A percentile compares a stretch with the other conserved stretches of the same genome.
Conservation (phyloP, 1,284 basidiomycete species). For the Testicularia cyperi region DNA sequence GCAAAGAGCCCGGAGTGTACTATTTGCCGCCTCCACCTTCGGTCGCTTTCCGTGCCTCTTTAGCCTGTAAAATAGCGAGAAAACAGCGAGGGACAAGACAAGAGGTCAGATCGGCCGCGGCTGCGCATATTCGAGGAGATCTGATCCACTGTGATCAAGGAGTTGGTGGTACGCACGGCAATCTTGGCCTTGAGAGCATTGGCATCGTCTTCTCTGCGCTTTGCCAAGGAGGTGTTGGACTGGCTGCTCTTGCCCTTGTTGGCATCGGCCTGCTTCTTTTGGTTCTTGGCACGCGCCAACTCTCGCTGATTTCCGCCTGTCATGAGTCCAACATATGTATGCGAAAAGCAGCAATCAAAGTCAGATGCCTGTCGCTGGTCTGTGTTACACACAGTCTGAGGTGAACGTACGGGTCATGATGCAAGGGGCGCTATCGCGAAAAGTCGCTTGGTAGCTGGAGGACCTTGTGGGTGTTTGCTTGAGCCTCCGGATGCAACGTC, state of each 20-base stretch:
- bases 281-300: slow-evolving; percentile 55
- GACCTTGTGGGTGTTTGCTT: too few relatives aligned
- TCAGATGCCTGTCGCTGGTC: too few relatives aligned
- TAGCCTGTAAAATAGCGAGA: slow-evolving; percentile 18
- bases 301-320: slow-evolving; percentile 58
- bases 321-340: background rate
- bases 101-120: background rate
- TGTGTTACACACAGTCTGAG: too few relatives aligned
- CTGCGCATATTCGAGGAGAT: too few relatives aligned
- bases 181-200: slow-evolving; percentile 51
- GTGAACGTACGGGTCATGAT: too few relatives aligned
- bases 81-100: too few relatives aligned
- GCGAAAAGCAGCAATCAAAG: too few relatives aligned
- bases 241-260: slow-evolving; percentile 51
- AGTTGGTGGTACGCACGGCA: slow-evolving; percentile 44
- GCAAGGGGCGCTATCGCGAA: too few relatives aligned
- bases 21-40: slow-evolving; percentile 11
- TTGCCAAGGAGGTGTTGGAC: slow-evolving; percentile 42
- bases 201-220: slow-evolving; percentile 52
- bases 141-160: too few relatives aligned
- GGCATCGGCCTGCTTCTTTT: slow-evolving; percentile 54
- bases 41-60: slow-evolving; percentile 25
- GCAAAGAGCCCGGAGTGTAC: too few relatives aligned
- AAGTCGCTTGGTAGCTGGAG: too few relatives aligned
- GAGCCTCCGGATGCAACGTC: too few relatives aligned